Conservation (phyloP, 148 eudicot species). For the Rhododendron williamsianum region DNA sequence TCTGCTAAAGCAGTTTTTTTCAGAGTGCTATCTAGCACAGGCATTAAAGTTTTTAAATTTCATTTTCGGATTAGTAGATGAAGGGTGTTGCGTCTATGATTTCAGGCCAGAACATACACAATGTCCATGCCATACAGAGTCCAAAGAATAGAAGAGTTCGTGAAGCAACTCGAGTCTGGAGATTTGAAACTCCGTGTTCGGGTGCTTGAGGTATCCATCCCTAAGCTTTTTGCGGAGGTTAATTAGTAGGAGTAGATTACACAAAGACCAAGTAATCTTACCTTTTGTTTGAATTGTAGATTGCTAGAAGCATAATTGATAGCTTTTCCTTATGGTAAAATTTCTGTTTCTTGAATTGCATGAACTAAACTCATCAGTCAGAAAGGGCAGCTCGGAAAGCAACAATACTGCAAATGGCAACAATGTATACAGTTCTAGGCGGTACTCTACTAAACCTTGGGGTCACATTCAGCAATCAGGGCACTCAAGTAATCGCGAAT, state of each 20-base stretch:
- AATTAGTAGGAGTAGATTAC: neutral
- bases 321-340: neutral
- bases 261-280: neutral
- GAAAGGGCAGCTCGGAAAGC: slow-evolving; percentile 98
- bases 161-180: slow-evolving; percentile 83
- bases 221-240: neutral
- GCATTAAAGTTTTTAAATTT: neutral
- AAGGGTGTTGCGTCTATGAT: neutral
- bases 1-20: neutral
- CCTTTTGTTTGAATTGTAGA: neutral
- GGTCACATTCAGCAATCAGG: slow-evolving; percentile 66
- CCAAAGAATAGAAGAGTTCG: slow-evolving; percentile 87
- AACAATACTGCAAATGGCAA: slow-evolving; percentile 88
- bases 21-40: neutral
- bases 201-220: slow-evolving; percentile 76
- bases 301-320: neutral
- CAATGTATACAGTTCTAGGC: slow-evolving; percentile 79
- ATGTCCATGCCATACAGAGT: slow-evolving; percentile 93
- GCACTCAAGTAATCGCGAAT: slow-evolving; percentile 53
- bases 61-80: neutral
- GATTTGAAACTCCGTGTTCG: slow-evolving; percentile 92
- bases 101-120: slow-evolving; percentile 78
- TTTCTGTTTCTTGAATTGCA: neutral
- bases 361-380: slow-evolving; percentile 37
- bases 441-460: slow-evolving; percentile 86